These are phyloP conservation scores for Penicillium griseofulvum DNA, from an alignment of 2,329 filamentous ascomycete species.

Conservation along the genomic window DNA sequence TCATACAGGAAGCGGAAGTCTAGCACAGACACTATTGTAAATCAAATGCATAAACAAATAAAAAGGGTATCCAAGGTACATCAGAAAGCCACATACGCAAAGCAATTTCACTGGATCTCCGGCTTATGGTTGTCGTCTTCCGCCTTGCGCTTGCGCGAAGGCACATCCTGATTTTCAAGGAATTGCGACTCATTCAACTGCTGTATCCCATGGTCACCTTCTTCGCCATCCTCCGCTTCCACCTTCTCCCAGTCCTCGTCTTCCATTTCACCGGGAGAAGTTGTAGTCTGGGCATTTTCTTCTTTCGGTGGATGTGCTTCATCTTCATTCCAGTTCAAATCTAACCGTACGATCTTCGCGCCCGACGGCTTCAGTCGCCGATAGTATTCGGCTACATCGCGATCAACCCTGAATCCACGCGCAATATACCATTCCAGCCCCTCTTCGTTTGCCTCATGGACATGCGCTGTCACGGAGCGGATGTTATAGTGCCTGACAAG, in stretches of 20 bases:
- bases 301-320: background rate
- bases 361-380: conserved; percentile 56
- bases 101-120: conserved; percentile 15
- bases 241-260: conserved; percentile 47
- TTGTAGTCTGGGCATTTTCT: background rate
- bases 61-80: conserved; percentile 14
- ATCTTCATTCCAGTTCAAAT: conserved; percentile 30
- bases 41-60: background rate
- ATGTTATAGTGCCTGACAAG: conserved; percentile 51
- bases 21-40: background rate
- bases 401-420: conserved; percentile 54
- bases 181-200: conserved; percentile 34
- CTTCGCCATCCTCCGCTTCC: conserved; percentile 36
- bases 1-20: background rate
- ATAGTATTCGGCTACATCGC: conserved; percentile 58
- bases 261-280: conserved; percentile 20
- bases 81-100: conserved; percentile 7
- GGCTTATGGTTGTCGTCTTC: conserved; percentile 24
- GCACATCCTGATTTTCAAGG: conserved; percentile 24
- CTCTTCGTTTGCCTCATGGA: conserved; percentile 62
- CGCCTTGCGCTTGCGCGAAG: conserved; percentile 31
- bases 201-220: conserved; percentile 33
- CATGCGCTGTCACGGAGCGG: conserved; percentile 58
- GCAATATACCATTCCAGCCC: conserved; percentile 60
- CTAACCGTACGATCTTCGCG: conserved; percentile 51